Base-by-base conservation (phyloP, 2,329 filamentous ascomycete species). In the Penicillium sp. region DNA sequence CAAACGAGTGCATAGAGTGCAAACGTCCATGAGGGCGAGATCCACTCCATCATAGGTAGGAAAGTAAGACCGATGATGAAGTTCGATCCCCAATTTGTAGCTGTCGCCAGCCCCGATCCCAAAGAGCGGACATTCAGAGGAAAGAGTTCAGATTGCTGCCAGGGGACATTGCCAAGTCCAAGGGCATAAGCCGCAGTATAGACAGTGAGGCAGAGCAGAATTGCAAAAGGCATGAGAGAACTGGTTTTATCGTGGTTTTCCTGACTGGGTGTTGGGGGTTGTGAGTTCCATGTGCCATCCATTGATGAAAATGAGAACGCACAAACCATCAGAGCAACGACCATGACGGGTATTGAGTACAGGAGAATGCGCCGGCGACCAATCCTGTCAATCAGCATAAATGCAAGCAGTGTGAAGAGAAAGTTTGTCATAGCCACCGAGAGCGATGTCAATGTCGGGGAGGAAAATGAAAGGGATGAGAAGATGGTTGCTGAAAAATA, bases 71-170 rank as follows among this genome's bases (percentile, higher is more conserved):
- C 92, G 1, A 97, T 81, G 16, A 94, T 71, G 56, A 95, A 94
- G 70, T 97, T 97, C 23, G 88, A 86, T 4, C 81, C 83, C 93
- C 93, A 97, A 67, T 89, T 97, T 7, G 90, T 95, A 5, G 86
- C 87, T 7, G 92, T 83, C 7, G 82, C 79, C 27, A 86, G 68
- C 13, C 79, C 79, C 1, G 84, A 86, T 30, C 84, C 82, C 16
- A 85, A 73, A 69, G 84, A 87, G 57, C 87, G 82, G 45, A 88
- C 78, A 16, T 78, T 76, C 16, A 83, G 69, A 0, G 91, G 89
- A 68, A 97, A 97, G 30, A 96, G 82, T 75, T 97, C 93, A 63
- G 87, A 90, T 75, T 96, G 92, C 81, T 96, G 93, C 93, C 93
- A 97, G 0, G 93, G 92, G 2, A 97, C 91, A 64, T 91, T 95